Conservation (phyloP, 2,329 filamentous ascomycete species). For the Diaporthe velutina region DNA sequence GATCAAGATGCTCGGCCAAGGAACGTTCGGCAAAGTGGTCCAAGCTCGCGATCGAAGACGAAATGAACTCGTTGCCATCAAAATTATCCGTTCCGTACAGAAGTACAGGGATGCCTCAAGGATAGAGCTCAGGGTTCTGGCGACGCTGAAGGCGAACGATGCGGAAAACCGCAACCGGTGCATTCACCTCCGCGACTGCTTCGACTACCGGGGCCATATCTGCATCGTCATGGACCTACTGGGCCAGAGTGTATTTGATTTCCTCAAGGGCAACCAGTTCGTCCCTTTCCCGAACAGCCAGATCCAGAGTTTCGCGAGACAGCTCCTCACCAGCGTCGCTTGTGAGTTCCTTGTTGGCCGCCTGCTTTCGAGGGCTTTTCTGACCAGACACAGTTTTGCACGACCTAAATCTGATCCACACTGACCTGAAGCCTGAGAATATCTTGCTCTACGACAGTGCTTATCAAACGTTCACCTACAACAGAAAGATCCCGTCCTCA, state of each 20-base stretch:
- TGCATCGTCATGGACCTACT: conserved; percentile 85
- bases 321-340: conserved; percentile 97
- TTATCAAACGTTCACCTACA: conserved; percentile 80
- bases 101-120: conserved; percentile 97
- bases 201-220: conserved; percentile 97
- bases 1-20: conserved; percentile 89
- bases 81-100: conserved; percentile 97
- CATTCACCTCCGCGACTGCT: conserved; percentile 96
- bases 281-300: conserved; percentile 98
- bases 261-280: conserved; percentile 94
- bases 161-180: conserved; percentile 93
- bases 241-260: conserved; percentile 98
- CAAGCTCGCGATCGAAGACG: conserved; percentile 86
- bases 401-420: conserved; percentile 97
- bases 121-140: conserved; percentile 93
- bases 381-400: conserved; percentile 78
- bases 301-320: conserved; percentile 95
- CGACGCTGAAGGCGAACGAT: conserved; percentile 93
- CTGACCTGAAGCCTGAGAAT: conserved; percentile 80
- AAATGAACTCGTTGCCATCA: conserved; percentile 88
- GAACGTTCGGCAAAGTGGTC: conserved; percentile 98
- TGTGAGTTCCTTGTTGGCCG: conserved; percentile 73
- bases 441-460: conserved; percentile 75
- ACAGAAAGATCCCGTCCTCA: conserved; percentile 77
- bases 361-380: conserved; percentile 30